Conservation (phyloP, 2,329 filamentous ascomycete genomes). For the Chrysosphaeria jannelii region DNA sequence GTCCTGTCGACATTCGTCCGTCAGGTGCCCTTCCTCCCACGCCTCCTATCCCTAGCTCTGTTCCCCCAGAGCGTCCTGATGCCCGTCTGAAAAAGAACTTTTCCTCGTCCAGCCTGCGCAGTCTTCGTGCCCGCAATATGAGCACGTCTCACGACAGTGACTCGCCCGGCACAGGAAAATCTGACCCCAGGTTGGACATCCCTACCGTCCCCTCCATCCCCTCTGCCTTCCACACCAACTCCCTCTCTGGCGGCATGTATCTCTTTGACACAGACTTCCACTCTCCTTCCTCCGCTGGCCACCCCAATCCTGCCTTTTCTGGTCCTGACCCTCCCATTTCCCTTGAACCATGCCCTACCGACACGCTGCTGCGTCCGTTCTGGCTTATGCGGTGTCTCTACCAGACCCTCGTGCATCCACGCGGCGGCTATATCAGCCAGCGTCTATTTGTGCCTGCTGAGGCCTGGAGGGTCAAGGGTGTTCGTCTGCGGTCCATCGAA, state of each 20-base stretch:
- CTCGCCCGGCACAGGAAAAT: constrained; percentile 47
- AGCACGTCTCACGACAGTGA: constrained; percentile 32
- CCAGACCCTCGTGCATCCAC: constrained; percentile 70
- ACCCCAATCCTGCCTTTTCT: constrained; percentile 26
- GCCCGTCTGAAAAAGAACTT: constrained; percentile 40
- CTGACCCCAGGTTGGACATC: constrained; percentile 23
- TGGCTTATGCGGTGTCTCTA: constrained; percentile 93
- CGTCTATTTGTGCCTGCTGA: constrained; percentile 80
- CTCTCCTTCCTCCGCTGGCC: constrained; percentile 26
- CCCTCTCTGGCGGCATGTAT: constrained; percentile 37
- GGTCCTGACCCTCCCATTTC: constrained; percentile 39
- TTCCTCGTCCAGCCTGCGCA: constrained; percentile 38
- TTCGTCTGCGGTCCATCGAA: constrained; percentile 72
- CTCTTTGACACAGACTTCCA: constrained; percentile 68
- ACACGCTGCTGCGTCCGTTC: constrained; percentile 72
- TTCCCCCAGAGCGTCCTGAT: no score
- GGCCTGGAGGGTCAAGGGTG: constrained; percentile 78
- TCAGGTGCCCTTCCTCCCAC: no score
- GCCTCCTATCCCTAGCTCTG: no score
- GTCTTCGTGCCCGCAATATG: constrained; percentile 43
- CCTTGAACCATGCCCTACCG: constrained; percentile 73
- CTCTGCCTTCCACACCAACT: constrained; percentile 24
- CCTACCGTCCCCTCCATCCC: constrained; percentile 32
- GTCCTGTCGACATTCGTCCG: no score
- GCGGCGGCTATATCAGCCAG: constrained; percentile 72